Base-by-base conservation (phyloP, 305 asterid genomes). In the Fraxinus albicans region DNA sequence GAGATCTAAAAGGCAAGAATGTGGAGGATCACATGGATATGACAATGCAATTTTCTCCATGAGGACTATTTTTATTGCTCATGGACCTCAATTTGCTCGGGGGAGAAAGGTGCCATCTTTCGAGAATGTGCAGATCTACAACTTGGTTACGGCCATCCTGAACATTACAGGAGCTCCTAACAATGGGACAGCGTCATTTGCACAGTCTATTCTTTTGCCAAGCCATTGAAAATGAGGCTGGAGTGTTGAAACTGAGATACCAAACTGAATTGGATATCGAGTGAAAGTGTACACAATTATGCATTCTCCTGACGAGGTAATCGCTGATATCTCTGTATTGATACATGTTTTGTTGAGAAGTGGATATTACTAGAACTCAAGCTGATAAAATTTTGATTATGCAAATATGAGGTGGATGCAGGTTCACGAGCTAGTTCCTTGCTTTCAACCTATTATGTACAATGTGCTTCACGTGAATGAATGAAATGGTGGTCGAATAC, bases 21-120 rank as follows among this genome's bases (percentile, higher is more conserved):
- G 98, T 80, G 97, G 98, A 79, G 96, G 98, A 53, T 82, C 95
- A 0, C 98, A 94, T 83, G 98, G 98, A 8, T 94, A 91, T 80
- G 97, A 94, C 79, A 94, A 93, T 77, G 91, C 91, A 0, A 76
- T 90, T 78, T 91, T 93, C 87, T 94, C 97, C 21, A 93, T 94
- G 97, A 91, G 98, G 89, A 81, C 92, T 58, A 91, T 94, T 53
- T 94, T 94, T 80, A 81, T 91, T 38, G 97, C 80, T 69, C 97
- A 91, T 88, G 98, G 98, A 13, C 97, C 98, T 83, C 91, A 77
- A 65, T 90, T 94, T 79, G 90, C 89, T 4, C 86, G 90, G 87
- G 94, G 93, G 1, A 82, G 84, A 55, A 93, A 93, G 86, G 90
- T 94, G 34, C 94, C 94, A 1, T 94, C 98, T 8, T 93, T 94